phyloP scores from a whole-genome alignment of 2,329 filamentous ascomycete species.

The Proliferodiscus dingleyae region DNA sequence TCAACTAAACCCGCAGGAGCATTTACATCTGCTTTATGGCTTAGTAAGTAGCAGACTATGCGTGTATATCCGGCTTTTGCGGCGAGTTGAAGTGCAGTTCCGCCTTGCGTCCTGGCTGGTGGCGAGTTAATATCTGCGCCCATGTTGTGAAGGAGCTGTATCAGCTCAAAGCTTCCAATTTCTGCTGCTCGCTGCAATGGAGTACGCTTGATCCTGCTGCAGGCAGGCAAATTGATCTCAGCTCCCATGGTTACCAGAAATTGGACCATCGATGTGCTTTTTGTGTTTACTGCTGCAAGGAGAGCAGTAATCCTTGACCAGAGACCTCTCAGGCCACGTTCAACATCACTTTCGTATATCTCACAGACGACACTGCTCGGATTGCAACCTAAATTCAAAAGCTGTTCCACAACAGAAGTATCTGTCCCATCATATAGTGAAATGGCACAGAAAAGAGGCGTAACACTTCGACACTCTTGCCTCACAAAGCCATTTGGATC shows the following conservation, averaged over 20 bases:
- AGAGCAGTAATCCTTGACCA: conserved; percentile 1
- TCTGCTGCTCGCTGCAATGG: conserved; percentile 6
- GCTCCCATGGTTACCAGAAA: conserved; percentile 22
- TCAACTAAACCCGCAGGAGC: conserved; percentile 13
- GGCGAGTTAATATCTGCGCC: conserved; percentile 11
- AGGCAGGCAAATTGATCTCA: conserved; percentile 21
- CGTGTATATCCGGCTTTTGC: conserved; percentile 2
- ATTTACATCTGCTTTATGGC: conserved; percentile 7
- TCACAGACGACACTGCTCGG: no score
- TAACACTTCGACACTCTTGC: no score
- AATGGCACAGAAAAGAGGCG: no score
- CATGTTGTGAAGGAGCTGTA: neutral
- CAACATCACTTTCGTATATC: no score
- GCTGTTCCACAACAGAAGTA: neutral
- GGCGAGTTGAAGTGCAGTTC: conserved; percentile 9
- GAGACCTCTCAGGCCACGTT: no score
- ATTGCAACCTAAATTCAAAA: no score
- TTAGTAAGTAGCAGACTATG: conserved; percentile 3
- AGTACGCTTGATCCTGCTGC: conserved; percentile 8
- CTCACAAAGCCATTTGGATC: no score
- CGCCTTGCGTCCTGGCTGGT: neutral
- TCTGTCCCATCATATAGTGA: no score
- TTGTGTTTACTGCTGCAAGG: conserved; percentile 6
- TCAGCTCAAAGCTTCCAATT: neutral
- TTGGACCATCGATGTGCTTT: conserved; percentile 6